Conservation (phyloP, 179 eudicot species). For the Nepenthes alata region DNA sequence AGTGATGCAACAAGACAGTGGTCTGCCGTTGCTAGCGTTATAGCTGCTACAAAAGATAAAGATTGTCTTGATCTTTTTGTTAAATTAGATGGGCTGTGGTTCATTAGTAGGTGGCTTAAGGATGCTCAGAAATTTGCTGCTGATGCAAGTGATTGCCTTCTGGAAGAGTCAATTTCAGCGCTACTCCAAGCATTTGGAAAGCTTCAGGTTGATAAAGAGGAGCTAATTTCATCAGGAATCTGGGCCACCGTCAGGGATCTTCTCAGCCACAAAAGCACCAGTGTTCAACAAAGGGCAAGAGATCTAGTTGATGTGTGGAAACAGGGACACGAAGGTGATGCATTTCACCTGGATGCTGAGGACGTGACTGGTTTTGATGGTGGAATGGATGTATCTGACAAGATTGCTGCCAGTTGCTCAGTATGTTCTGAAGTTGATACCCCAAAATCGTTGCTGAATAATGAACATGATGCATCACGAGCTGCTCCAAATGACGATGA, state of each 20-base stretch:
- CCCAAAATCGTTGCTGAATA: slow-evolving; percentile 6
- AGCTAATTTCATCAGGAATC: slow-evolving; percentile 40
- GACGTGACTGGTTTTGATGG: slow-evolving; percentile 12
- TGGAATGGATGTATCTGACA: slow-evolving; percentile 1
- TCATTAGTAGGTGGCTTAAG: slow-evolving; percentile 57
- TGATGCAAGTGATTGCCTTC: slow-evolving; percentile 36
- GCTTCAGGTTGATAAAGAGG: slow-evolving; percentile 37
- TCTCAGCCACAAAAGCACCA: slow-evolving; percentile 37
- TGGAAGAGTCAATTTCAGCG: slow-evolving; percentile 49
- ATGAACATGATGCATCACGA: slow-evolving; percentile 22
- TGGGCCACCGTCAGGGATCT: slow-evolving; percentile 41
- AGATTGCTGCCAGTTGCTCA: slow-evolving; percentile 4
- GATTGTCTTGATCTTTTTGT: slow-evolving; percentile 76
- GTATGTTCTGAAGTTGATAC: slow-evolving; percentile 8
- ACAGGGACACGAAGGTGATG: slow-evolving; percentile 14
- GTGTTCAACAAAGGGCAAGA: slow-evolving; percentile 54
- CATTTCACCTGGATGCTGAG: slow-evolving; percentile 17
- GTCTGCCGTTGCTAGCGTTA: slow-evolving; percentile 64
- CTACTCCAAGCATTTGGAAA: slow-evolving; percentile 58
- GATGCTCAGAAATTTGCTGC: slow-evolving; percentile 32
- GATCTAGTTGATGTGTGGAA: slow-evolving; percentile 47
- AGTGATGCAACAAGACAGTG: slow-evolving; percentile 58
- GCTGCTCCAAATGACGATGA: slow-evolving; percentile 9
- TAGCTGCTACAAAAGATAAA: slow-evolving; percentile 63
- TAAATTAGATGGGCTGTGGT: slow-evolving; percentile 56